Evolutionary conservation across 2,329 filamentous ascomycete genomes (phyloP), one percentile per base, ranked within the genome.

Genomic region (Pyrenophora seminiperda): DNA sequence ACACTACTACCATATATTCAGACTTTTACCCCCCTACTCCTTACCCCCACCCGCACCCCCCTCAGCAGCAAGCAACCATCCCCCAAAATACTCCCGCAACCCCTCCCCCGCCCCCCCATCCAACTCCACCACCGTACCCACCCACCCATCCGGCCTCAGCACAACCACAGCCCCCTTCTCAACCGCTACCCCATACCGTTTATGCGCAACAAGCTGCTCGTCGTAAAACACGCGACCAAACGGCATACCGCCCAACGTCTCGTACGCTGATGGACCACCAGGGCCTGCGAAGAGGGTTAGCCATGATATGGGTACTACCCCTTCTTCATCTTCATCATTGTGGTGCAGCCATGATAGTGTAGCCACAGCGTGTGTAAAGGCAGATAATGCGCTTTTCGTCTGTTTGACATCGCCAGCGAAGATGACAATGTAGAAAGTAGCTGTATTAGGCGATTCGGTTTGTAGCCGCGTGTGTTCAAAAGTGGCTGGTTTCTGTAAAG

Each of bases 401-500:
- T 36, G 20, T 3, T 47, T 15, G 6, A 71, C 61, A 4, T 74
- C 59, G 13, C 76, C 75, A 4, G 67, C 61, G 37, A 80, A 79
- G 3, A 79, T 54, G 5, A 77, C 47, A 10, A 80, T 64, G 40
- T 74, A 70, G 53, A 81, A 81, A 9, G 56, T 59, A 1, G 72
- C 74, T 0, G 54, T 43, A 55, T 80, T 82, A 2, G 72, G 75
- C 0, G 75, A 76, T 36, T 76, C 69, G n/a, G 65, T 66, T 47
- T 80, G 76, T 18, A 82, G 54, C 29, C 78, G 67, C 2, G 75
- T 76, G 0, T 57, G 17, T 42, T 78, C 75, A 17, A 75, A 74
- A 0, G 77, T 79, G 0, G 75, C 78, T 0, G 78, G 78, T 44
- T 75, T 77, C 14, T 73, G 65, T 3, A 82, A 63, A 4, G 65